These are phyloP conservation scores for Xanthoconium separans DNA, from an alignment of 1,284 basidiomycete genomes.

Conservation along the genomic window DNA sequence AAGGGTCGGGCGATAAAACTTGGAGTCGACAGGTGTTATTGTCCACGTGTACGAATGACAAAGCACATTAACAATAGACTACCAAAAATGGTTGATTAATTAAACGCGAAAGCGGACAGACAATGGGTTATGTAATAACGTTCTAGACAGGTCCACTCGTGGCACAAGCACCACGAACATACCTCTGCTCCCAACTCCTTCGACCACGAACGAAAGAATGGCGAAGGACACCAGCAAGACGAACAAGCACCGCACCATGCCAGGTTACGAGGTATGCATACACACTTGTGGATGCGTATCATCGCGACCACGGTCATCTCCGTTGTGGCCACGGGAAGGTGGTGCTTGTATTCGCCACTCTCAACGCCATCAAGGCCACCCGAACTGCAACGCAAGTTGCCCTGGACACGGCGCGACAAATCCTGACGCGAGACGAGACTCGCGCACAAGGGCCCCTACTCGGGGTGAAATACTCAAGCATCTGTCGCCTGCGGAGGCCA, in stretches of 20 bases:
- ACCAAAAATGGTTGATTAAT: no score
- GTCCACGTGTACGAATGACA: no score
- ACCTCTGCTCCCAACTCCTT: no score
- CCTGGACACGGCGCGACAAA: background rate
- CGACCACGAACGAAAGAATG: no score
- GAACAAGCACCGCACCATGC: background rate
- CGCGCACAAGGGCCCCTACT: background rate
- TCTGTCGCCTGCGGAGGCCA: background rate
- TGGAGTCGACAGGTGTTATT: no score
- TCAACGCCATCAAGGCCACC: background rate
- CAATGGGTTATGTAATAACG: no score
- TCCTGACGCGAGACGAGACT: background rate
- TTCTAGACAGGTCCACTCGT: no score
- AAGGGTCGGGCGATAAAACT: no score
- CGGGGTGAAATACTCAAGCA: background rate
- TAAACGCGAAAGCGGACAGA: no score
- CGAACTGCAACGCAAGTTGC: background rate
- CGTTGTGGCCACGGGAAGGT: background rate
- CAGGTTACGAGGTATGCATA: background rate
- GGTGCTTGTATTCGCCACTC: background rate
- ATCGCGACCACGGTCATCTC: background rate
- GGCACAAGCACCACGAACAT: no score
- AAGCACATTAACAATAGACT: no score
- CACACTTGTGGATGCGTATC: background rate
- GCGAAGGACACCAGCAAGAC: no score